These are phyloP conservation scores for Brassica napus DNA, from an alignment of 345 rosid species.

Conservation along the genomic window DNA sequence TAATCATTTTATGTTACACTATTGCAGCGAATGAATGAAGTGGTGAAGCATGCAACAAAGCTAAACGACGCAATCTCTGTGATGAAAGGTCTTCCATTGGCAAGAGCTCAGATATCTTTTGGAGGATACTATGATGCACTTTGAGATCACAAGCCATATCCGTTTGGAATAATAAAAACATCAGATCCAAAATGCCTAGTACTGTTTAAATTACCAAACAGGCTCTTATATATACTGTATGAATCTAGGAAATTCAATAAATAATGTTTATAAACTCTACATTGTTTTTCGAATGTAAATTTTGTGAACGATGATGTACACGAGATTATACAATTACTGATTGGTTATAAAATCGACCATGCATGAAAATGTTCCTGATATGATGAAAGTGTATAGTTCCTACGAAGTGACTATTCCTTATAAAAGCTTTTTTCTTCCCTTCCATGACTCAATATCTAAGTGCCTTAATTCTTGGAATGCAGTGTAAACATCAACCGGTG, in stretches of 20 bases:
- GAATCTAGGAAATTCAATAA: neutral
- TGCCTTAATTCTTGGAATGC: neutral
- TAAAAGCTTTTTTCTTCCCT: neutral
- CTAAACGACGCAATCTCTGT: conserved; percentile 71
- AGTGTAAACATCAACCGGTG: neutral
- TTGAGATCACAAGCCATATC: conserved; percentile 8
- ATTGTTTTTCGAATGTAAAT: neutral
- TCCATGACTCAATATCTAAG: neutral
- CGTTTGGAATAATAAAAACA: neutral
- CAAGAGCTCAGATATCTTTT: conserved; percentile 74
- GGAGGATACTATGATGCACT: conserved; percentile 70
- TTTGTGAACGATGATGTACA: neutral
- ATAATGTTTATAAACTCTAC: conserved; percentile 2
- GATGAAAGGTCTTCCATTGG: conserved; percentile 68
- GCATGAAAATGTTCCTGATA: neutral
- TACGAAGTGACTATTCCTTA: no score
- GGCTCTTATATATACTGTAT: neutral
- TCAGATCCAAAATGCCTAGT: conserved; percentile 8
- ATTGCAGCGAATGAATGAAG: conserved; percentile 72
- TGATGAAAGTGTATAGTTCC: neutral
- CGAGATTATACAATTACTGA: neutral
- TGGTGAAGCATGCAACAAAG: conserved; percentile 61
- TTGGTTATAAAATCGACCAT: neutral
- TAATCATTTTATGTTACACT: neutral
- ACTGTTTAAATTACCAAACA: neutral